Conservation (phyloP, 768 basidiomycete species). For the Tricholoma hemisulphureum region DNA sequence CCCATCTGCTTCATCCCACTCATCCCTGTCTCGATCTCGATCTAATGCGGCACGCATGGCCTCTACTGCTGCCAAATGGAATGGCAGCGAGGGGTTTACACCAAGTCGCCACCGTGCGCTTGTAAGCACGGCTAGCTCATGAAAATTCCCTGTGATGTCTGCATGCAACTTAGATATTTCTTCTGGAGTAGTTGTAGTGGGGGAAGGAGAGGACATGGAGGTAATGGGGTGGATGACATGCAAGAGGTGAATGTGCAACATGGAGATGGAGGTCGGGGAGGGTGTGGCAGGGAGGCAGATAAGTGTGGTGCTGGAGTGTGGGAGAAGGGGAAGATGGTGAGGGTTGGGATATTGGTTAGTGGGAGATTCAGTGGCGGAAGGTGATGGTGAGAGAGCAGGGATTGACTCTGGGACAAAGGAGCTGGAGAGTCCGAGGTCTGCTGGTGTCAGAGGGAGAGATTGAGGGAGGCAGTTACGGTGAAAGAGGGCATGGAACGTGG, state of each 20-base stretch:
- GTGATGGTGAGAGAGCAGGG: constrained; percentile 15
- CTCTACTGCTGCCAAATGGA: constrained; percentile 73
- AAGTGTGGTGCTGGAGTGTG: constrained; percentile 57
- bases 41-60: constrained; percentile 50
- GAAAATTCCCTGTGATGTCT: constrained; percentile 68
- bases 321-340: constrained; percentile 46
- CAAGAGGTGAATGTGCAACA: constrained; percentile 64
- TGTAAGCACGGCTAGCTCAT: constrained; percentile 67
- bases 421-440: constrained; percentile 35
- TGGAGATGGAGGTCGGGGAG: constrained; percentile 43
- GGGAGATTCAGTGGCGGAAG: constrained; percentile 11
- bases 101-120: constrained; percentile 46
- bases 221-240: constrained; percentile 21
- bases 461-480: constrained; percentile 43
- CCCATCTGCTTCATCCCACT: background rate
- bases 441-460: constrained; percentile 30
- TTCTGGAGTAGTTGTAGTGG: constrained; percentile 24
- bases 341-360: constrained; percentile 13
- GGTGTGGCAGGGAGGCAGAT: constrained; percentile 50
- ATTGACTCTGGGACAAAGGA: constrained; percentile 34
- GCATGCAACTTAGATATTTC: constrained; percentile 32
- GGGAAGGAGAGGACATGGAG: constrained; percentile 36
- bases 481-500: constrained; percentile 50
- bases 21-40: constrained; percentile 22
- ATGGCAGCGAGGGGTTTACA: constrained; percentile 57